These are phyloP conservation scores for Anaeramoeba ignava DNA, from an alignment of 78 protist genomes.

Conservation along the genomic window DNA sequence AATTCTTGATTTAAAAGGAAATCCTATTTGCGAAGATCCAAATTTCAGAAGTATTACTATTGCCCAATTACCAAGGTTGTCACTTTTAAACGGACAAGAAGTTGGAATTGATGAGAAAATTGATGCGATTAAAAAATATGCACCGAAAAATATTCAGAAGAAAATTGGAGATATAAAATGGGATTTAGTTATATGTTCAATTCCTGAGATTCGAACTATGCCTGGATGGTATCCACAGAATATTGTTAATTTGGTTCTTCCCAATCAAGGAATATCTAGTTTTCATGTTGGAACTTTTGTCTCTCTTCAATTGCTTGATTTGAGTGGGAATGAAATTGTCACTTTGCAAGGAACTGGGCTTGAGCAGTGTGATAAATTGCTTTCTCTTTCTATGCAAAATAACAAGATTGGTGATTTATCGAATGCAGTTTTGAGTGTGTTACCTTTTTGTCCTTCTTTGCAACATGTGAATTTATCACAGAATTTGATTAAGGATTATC, in stretches of 20 bases:
- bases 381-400: neutral
- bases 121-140: neutral
- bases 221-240: neutral
- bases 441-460: neutral
- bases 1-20: neutral
- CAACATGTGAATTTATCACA: neutral
- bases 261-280: neutral
- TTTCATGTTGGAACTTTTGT: neutral
- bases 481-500: neutral
- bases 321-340: neutral
- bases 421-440: neutral
- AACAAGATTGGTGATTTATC: neutral
- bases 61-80: neutral
- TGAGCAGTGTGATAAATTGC: neutral
- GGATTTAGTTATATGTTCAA: neutral
- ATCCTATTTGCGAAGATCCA: neutral
- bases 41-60: neutral
- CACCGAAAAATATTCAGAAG: neutral
- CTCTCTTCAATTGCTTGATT: neutral
- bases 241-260: neutral
- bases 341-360: neutral
- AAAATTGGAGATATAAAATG: neutral
- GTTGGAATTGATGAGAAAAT: neutral
- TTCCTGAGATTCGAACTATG: neutral
- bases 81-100: neutral